Conservation (phyloP, 2,329 filamentous ascomycete genomes). For the Aureobasidium sp. region DNA sequence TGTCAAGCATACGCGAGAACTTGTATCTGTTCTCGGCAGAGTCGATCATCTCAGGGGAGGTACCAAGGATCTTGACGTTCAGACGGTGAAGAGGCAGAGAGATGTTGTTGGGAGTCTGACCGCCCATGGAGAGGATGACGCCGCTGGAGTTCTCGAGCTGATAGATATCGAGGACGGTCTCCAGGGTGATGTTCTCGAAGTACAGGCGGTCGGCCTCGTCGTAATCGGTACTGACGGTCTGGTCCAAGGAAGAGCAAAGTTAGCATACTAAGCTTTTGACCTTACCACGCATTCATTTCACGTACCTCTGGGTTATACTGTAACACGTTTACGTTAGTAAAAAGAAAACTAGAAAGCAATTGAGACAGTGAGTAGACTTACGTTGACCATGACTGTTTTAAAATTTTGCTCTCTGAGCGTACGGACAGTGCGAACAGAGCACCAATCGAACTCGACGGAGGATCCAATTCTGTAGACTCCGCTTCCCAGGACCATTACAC, state of each 20-base stretch:
- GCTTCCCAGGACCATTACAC: constrained; percentile 92
- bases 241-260: too few species aligned
- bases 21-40: constrained; percentile 96
- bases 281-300: too few species aligned
- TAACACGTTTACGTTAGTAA: background rate
- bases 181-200: constrained; percentile 89
- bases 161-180: constrained; percentile 90
- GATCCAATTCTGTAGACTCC: constrained; percentile 92
- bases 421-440: constrained; percentile 86
- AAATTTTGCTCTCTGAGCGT: constrained; percentile 74
- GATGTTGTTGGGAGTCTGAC: constrained; percentile 97
- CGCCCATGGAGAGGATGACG: constrained; percentile 91
- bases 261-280: too few species aligned
- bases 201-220: constrained; percentile 92
- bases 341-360: background rate
- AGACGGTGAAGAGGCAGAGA: constrained; percentile 79
- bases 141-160: constrained; percentile 74
- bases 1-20: constrained; percentile 95
- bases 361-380: constrained; percentile 18
- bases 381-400: constrained; percentile 94
- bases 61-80: constrained; percentile 88
- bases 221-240: constrained; percentile 53
- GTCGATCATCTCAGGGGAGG: constrained; percentile 98
- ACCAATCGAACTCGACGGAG: constrained; percentile 99
- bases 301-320: constrained; percentile 55